These are phyloP conservation scores for Friedmanniomyces endolithicus DNA, from an alignment of 495 filamentous ascomycete genomes.

Conservation along the genomic window DNA sequence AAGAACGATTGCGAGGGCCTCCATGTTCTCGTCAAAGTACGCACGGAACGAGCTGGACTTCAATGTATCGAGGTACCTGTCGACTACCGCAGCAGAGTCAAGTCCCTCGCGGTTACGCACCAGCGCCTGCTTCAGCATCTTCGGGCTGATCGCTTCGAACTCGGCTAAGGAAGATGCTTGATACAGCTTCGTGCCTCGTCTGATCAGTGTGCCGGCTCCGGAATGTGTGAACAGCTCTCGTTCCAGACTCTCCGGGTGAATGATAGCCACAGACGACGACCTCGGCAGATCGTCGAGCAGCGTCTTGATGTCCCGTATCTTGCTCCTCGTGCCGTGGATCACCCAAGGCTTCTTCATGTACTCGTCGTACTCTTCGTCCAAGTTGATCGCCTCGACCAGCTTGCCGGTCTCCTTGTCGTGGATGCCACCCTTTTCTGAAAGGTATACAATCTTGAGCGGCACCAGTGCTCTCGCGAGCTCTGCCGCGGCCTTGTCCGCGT, in stretches of 20 bases:
- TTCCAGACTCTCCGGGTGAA: constrained; percentile 85
- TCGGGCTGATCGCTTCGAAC: constrained; percentile 54
- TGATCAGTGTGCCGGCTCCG: constrained; percentile 87
- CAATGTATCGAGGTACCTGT: constrained; percentile 71
- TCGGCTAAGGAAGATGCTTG: constrained; percentile 60
- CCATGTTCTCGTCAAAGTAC: constrained; percentile 94
- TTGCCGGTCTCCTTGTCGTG: constrained; percentile 88
- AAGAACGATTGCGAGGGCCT: constrained; percentile 85
- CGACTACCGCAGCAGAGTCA: constrained; percentile 71
- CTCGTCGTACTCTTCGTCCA: constrained; percentile 93
- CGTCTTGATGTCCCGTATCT: constrained; percentile 98
- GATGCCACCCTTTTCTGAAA: constrained; percentile 92
- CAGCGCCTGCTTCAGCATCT: constrained; percentile 67
- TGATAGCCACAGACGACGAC: constrained; percentile 92
- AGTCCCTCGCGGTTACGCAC: constrained; percentile 75
- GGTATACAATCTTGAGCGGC: constrained; percentile 94
- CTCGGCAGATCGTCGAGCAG: constrained; percentile 75
- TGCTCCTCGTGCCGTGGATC: constrained; percentile 84
- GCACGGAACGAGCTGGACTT: constrained; percentile 72
- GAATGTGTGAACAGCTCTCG: constrained; percentile 96
- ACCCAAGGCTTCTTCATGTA: constrained; percentile 96
- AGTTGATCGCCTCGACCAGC: constrained; percentile 95
- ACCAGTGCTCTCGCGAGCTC: constrained; percentile 82
- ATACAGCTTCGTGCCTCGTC: constrained; percentile 81
- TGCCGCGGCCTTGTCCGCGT: constrained; percentile 91